Conservation (phyloP, 116 monocot genomes). For the Zostera marina region DNA sequence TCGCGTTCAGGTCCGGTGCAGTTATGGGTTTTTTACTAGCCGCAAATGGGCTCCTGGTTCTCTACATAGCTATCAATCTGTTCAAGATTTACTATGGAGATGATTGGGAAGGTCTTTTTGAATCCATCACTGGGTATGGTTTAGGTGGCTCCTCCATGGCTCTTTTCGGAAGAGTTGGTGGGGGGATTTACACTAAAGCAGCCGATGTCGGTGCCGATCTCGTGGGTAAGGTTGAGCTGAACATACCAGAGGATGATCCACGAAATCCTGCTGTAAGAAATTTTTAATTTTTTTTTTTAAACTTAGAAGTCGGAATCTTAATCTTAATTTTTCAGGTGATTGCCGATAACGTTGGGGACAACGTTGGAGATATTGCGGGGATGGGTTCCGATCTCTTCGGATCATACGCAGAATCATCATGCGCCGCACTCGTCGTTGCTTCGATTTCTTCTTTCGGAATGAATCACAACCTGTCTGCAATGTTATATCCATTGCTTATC, state of each 20-base stretch:
- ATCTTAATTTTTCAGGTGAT: conserved; percentile 40
- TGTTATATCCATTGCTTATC: conserved; percentile 77
- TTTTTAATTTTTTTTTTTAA: not conserved
- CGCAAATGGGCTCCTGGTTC: conserved; percentile 76
- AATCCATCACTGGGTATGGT: conserved; percentile 87
- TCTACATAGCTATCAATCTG: conserved; percentile 73
- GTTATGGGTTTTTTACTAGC: conserved; percentile 88
- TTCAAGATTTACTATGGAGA: conserved; percentile 84
- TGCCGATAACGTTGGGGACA: conserved; percentile 98
- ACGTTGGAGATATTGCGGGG: conserved; percentile 97
- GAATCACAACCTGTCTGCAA: conserved; percentile 65
- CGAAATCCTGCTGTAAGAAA: conserved; percentile 83
- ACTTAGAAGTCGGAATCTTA: too few species aligned
- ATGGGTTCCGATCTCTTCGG: conserved; percentile 98
- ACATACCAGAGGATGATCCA: conserved; percentile 96
- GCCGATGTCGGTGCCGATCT: conserved; percentile 98
- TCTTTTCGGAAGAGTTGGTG: conserved; percentile 87
- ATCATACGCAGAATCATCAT: conserved; percentile 87
- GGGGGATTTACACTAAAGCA: conserved; percentile 93
- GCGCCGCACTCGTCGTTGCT: conserved; percentile 89
- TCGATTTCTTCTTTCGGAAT: conserved; percentile 95
- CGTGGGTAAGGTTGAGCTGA: conserved; percentile 86
- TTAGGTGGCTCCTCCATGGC: conserved; percentile 99
- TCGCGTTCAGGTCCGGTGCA: conserved; percentile 73
- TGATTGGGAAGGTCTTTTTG: conserved; percentile 94